phyloP scores from a whole-genome alignment of 2,329 filamentous ascomycete species.

The Celoporthe dispersa region DNA sequence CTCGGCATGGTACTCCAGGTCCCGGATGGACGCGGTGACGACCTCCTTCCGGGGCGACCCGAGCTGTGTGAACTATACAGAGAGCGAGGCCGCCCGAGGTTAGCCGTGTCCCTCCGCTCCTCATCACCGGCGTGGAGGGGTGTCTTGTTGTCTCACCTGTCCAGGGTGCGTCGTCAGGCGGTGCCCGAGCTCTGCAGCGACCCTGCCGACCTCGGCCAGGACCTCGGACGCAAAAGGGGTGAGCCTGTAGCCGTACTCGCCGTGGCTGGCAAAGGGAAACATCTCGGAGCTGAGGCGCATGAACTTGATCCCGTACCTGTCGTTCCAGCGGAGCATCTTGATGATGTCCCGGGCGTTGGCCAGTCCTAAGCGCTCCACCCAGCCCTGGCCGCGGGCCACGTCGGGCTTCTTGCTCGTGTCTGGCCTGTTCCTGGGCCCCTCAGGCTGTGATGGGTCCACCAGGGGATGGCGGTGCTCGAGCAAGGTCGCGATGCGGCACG shows the following conservation, averaged over 20 bases:
- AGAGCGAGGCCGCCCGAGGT: background rate
- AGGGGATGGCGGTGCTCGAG: constrained; percentile 86
- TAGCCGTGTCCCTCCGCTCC: background rate
- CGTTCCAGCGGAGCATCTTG: constrained; percentile 91
- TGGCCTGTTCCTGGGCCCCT: constrained; percentile 85
- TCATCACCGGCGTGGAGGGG: background rate
- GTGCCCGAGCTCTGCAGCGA: constrained; percentile 79
- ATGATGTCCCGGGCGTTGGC: constrained; percentile 81
- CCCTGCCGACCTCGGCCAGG: constrained; percentile 74
- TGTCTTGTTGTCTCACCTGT: constrained; percentile 50
- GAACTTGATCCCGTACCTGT: constrained; percentile 89
- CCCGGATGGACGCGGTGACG: constrained; percentile 75
- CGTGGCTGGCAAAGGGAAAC: constrained; percentile 94
- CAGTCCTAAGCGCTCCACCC: constrained; percentile 76
- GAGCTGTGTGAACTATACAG: constrained; percentile 77
- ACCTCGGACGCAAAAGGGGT: constrained; percentile 80
- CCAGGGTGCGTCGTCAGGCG: constrained; percentile 89
- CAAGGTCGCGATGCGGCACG: constrained; percentile 89
- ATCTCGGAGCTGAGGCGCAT: constrained; percentile 92
- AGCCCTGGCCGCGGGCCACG: constrained; percentile 68
- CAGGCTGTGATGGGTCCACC: constrained; percentile 72
- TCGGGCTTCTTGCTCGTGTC: constrained; percentile 74
- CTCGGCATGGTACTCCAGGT: constrained; percentile 88
- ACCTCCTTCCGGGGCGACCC: constrained; percentile 81
- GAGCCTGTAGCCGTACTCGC: constrained; percentile 83